Base-by-base conservation (phyloP, 2,329 filamentous ascomycete genomes). In the Paraphoma chrysanthemicola region DNA sequence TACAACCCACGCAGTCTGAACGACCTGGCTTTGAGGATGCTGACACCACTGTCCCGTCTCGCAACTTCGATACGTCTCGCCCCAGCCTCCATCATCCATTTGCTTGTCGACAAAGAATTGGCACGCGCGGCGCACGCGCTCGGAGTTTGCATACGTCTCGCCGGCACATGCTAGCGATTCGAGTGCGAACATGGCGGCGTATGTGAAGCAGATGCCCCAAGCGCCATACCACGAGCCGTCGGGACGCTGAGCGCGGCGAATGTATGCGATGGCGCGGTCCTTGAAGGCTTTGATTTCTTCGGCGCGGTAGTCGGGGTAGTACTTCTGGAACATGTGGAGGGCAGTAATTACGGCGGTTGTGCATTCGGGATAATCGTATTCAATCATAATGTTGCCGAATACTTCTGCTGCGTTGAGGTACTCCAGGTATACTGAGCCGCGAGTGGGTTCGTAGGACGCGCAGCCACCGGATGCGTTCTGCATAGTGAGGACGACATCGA, bases 181-280 rank as follows among this genome's bases (percentile, higher is more conserved):
- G 1, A 98, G 83, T 0, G 93, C 93, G 79, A 99, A 99, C 93
- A 98, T 96, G 62, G 88, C 91, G 0, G 93, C 95, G 73, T 99
- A 99, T 0, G 93, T 97, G 77, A 96, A 99, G 80, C 95, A 99
- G 69, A 99, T 96, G 50, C 92, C 95, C 95, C 95, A 99, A 72
- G 88, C 93, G 44, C 95, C 95, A 73, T 99, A 98, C 95, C 95
- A 99, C 57, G 90, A 90, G n/a, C 95, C 95, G 66, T 98, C 92
- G 0, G 83, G 76, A 2, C 86, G 82, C 77, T 98, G 95, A 3
- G 88, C 86, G 1, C 83, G 83, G 71, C 93, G 91, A 77, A 99
- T 96, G 81, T 93, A 98, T 48, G 83, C 80, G 1, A 97, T 86
- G 0, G 93, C 93, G 38, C 88, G 85, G 17, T 81, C 80, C 63